These are phyloP conservation scores for Atkinsonella texensis DNA, from an alignment of 2,329 filamentous ascomycete genomes.

Conservation along the genomic window DNA sequence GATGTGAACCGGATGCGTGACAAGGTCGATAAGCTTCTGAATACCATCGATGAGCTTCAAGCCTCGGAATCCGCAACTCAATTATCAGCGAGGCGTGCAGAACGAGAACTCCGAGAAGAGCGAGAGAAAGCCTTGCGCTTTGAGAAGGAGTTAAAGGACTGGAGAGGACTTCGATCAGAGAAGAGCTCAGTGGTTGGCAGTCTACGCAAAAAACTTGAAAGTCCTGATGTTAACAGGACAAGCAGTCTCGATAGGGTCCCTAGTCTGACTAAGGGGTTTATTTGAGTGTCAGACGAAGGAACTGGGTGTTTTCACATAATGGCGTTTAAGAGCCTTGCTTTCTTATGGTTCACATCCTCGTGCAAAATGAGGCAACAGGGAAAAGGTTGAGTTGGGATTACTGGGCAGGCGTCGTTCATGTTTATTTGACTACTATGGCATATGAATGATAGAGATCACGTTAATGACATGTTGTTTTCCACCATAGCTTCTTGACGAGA, in stretches of 20 bases:
- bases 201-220: conserved; percentile 27
- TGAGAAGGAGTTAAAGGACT: conserved; percentile 79
- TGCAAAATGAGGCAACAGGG: background rate
- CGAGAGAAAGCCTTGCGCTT: conserved; percentile 67
- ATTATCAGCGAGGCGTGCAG: conserved; percentile 69
- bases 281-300: background rate
- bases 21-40: conserved; percentile 78
- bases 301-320: background rate
- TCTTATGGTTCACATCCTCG: background rate
- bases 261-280: conserved; percentile 67
- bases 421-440: conserved; percentile 5
- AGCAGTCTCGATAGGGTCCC: conserved; percentile 50
- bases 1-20: conserved; percentile 79
- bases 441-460: conserved; percentile 8
- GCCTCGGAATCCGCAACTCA: conserved; percentile 73
- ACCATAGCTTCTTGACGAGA: background rate
- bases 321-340: conserved; percentile 1
- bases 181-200: conserved; percentile 35
- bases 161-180: conserved; percentile 65
- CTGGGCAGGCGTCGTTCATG: conserved; percentile 6
- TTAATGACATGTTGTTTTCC: conserved; percentile 3
- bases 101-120: conserved; percentile 83
- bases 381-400: background rate
- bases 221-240: conserved; percentile 47
- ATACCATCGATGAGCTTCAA: conserved; percentile 89